phyloP scores from a whole-genome alignment of 257 asterid species.

The Nicotiana attenuata region DNA sequence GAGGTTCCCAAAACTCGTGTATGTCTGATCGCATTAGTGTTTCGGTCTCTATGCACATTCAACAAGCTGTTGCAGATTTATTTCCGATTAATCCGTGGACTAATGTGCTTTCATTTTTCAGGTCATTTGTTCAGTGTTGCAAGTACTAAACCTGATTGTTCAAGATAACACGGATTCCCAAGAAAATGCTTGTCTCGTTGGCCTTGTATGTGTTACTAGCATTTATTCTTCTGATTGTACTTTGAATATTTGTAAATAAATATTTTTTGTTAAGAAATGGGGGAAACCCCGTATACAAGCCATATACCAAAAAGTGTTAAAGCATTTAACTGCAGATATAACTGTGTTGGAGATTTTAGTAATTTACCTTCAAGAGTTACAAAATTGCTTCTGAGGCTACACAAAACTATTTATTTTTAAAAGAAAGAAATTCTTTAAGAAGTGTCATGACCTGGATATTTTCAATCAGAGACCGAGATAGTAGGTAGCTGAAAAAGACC shows the following conservation, averaged over 20 bases:
- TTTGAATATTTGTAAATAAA: not conserved
- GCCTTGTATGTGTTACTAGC: conserved; percentile 65
- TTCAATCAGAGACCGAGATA: not conserved
- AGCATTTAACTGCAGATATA: not conserved
- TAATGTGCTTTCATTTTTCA: conserved; percentile 20
- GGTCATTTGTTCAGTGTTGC: conserved; percentile 89
- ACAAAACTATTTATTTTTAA: not conserved
- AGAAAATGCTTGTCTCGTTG: conserved; percentile 98
- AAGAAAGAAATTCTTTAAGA: not conserved
- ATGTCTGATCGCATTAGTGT: conserved; percentile 21
- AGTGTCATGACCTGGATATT: not conserved
- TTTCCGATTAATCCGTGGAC: not conserved
- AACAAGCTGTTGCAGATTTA: not conserved
- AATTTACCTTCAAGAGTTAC: not conserved
- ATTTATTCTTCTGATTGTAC: conserved; percentile 9
- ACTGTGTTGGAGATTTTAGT: not conserved
- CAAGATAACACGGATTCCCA: conserved; percentile 86
- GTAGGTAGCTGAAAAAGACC: not conserved
- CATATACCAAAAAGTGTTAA: not conserved
- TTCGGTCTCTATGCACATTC: not conserved
- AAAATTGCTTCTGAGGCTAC: not conserved
- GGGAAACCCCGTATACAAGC: too few relatives aligned
- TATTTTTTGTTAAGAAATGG: not conserved
- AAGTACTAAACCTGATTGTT: conserved; percentile 83
- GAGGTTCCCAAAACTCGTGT: conserved; percentile 89